These are phyloP conservation scores for Thalia dealbata DNA, from an alignment of 176 grass and related monocot species.

Conservation along the genomic window DNA sequence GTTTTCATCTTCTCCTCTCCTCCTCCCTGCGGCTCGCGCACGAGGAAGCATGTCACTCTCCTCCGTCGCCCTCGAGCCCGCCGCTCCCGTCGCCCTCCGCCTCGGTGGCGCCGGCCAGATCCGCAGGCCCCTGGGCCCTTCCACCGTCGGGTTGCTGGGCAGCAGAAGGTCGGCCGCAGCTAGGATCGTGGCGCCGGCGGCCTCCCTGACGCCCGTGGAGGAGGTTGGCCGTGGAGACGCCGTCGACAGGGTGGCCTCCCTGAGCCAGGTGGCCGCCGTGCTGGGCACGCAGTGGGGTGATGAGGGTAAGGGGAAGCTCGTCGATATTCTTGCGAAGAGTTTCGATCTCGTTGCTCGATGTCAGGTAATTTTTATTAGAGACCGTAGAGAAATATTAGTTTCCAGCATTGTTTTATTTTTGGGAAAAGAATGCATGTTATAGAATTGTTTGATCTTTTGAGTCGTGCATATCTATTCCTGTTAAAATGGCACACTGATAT, in stretches of 20 bases:
- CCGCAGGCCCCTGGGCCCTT: not conserved
- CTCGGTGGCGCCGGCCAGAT: not conserved
- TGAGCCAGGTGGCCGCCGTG: constrained; percentile 82
- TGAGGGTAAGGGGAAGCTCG: constrained; percentile 88
- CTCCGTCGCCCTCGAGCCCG: not conserved
- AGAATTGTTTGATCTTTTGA: too few relatives aligned
- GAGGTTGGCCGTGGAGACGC: constrained; percentile 13
- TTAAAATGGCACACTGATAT: too few relatives aligned
- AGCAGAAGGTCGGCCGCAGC: not conserved
- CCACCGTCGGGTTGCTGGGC: not conserved
- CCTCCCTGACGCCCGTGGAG: constrained; percentile 34
- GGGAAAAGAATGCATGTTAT: too few relatives aligned
- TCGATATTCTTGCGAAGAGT: constrained; percentile 64
- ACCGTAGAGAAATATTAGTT: too few relatives aligned
- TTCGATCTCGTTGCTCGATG: constrained; percentile 89
- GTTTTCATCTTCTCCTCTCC: too few relatives aligned
- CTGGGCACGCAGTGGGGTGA: constrained; percentile 93
- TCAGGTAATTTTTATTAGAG: constrained; percentile 38
- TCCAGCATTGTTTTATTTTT: too few relatives aligned
- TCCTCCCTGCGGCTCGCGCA: not conserved
- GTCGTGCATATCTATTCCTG: too few relatives aligned
- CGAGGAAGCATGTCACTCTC: not conserved
- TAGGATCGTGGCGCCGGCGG: constrained; percentile 1
- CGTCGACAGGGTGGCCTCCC: constrained; percentile 47
- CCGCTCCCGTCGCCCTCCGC: not conserved